These are phyloP conservation scores for Prunus yedoensis DNA, from an alignment of 331 rosid species.

Conservation along the genomic window DNA sequence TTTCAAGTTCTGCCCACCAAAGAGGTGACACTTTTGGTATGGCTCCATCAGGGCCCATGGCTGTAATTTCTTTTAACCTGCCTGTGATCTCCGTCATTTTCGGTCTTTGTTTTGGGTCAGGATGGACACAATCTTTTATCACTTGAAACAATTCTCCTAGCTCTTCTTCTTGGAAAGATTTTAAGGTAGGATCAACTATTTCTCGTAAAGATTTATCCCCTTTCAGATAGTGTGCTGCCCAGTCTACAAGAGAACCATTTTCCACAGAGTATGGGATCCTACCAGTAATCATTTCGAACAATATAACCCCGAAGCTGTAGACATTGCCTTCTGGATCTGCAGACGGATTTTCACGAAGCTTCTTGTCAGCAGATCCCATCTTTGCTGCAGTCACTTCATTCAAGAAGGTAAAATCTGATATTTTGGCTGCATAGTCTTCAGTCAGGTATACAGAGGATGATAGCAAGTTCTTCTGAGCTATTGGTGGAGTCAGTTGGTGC, in stretches of 20 bases:
- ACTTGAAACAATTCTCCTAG: conserved; percentile 51
- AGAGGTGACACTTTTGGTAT: conserved; percentile 80
- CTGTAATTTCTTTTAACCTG: conserved; percentile 65
- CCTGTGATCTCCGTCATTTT: conserved; percentile 56
- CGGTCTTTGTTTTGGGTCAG: conserved; percentile 53
- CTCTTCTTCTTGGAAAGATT: conserved; percentile 46
- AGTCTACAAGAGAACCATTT: conserved; percentile 45
- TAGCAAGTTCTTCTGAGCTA: conserved; percentile 49
- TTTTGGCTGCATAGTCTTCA: conserved; percentile 90
- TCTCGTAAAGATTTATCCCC: conserved; percentile 53
- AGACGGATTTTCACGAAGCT: conserved; percentile 38
- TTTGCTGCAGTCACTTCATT: conserved; percentile 41
- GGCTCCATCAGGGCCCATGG: conserved; percentile 70
- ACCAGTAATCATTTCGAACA: conserved; percentile 82
- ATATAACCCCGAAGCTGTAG: conserved; percentile 67
- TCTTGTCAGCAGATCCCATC: conserved; percentile 34
- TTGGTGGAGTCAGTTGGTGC: conserved; percentile 74
- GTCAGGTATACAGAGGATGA: conserved; percentile 79
- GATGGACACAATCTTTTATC: conserved; percentile 50
- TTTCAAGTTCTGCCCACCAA: conserved; percentile 99
- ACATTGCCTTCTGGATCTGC: conserved; percentile 54
- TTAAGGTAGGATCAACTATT: conserved; percentile 68
- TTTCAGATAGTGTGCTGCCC: conserved; percentile 63
- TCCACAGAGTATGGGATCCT: conserved; percentile 55
- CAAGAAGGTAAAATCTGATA: conserved; percentile 78